A percentile compares a stretch with the other conserved stretches of the same genome.
Conservation (phyloP, 192 early-diverging fungal species). For the Backusella luteola region DNA sequence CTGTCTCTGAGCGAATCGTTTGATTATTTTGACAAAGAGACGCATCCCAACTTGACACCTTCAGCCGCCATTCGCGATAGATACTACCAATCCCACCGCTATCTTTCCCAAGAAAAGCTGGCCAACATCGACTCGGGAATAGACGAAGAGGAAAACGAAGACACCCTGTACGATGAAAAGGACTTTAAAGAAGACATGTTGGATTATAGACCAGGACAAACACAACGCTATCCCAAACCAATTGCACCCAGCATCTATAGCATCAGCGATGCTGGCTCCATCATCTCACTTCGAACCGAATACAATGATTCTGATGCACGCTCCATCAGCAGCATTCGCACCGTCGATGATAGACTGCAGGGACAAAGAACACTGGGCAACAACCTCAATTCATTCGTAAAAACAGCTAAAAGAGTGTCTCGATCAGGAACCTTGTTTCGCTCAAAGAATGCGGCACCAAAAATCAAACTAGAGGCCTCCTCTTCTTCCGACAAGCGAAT, state of each 20-base stretch:
- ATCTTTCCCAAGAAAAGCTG: background rate
- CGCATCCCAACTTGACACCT: slow-evolving; percentile 5
- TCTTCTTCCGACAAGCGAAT: background rate
- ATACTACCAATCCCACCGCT: slow-evolving; percentile 28
- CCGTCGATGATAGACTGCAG: slow-evolving; percentile 8
- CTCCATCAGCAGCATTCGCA: slow-evolving; percentile 18
- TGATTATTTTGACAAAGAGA: background rate
- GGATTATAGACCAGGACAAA: slow-evolving; percentile 18
- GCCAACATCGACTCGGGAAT: background rate
- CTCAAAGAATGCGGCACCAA: background rate
- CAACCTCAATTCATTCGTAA: background rate
- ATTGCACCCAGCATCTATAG: slow-evolving; percentile 10
- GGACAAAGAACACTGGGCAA: background rate
- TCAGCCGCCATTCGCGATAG: slow-evolving; percentile 31
- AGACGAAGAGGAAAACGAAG: background rate
- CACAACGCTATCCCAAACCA: background rate
- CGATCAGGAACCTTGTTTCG: slow-evolving; percentile 11
- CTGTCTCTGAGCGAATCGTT: background rate
- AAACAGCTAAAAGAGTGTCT: background rate
- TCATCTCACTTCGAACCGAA: slow-evolving; percentile 23
- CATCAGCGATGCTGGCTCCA: slow-evolving; percentile 16
- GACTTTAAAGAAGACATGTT: slow-evolving; percentile 11
- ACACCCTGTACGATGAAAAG: background rate
- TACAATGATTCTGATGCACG: slow-evolving; percentile 26
- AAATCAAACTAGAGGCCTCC: background rate